Percentiles rank a stretch among this genome's conserved stretches.
Evolutionary conservation across 805 yeast genomes (phyloP).

Genomic region (Yarrowia porcina): DNA sequence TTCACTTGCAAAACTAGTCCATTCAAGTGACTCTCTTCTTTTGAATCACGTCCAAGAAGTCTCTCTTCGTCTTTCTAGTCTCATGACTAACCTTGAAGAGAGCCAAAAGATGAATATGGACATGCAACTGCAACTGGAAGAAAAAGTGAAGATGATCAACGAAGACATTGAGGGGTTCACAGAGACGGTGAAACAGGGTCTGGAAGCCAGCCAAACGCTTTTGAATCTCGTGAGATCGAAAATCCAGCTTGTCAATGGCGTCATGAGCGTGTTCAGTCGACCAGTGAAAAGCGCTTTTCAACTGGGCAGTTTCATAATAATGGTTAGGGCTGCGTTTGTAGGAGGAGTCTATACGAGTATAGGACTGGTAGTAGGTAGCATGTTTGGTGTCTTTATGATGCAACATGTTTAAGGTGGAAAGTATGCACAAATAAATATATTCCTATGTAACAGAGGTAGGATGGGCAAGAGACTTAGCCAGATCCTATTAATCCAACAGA

Average conservation of each 20-base stretch:
- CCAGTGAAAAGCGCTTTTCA: slow-evolving; percentile 4
- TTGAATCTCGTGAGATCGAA: not conserved
- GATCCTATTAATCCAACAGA: no score
- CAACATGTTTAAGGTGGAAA: not conserved
- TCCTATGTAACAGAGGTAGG: no score
- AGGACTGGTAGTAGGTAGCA: not conserved
- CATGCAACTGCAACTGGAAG: not conserved
- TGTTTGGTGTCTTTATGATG: not conserved
- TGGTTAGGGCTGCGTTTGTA: not conserved
- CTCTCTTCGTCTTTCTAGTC: not conserved
- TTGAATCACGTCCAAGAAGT: not conserved
- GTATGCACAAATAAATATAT: slow-evolving; percentile 18
- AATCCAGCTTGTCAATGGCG: not conserved
- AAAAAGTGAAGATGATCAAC: not conserved
- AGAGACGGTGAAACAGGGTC: slow-evolving; percentile 1
- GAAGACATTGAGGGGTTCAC: slow-evolving; percentile 1
- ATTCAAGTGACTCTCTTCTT: not conserved
- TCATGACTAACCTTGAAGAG: not conserved
- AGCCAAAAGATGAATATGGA: not conserved
- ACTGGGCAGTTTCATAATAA: not conserved
- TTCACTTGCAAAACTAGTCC: not conserved
- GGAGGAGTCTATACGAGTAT: not conserved
- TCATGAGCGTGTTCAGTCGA: not conserved
- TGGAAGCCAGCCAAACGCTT: slow-evolving; percentile 6
- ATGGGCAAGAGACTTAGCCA: no score